Conservation (phyloP, 2,329 filamentous ascomycete species). For the Beauveria australis region DNA sequence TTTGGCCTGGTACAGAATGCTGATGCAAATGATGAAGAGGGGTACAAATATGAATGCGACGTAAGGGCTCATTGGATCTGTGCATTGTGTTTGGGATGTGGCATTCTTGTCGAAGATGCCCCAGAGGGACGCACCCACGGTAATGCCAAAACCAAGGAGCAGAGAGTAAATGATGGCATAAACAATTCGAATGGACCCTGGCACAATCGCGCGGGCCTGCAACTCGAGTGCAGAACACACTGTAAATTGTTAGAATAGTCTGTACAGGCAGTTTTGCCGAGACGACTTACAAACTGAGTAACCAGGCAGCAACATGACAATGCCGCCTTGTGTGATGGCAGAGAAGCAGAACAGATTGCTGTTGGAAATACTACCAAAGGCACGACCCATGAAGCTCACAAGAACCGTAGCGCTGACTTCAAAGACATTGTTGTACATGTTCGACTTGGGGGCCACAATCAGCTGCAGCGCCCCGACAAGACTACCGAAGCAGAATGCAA, state of each 20-base stretch:
- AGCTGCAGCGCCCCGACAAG: conserved; percentile 63
- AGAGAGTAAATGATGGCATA: conserved; percentile 68
- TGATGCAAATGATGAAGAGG: conserved; percentile 63
- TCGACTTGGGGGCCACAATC: conserved; percentile 59
- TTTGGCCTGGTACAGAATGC: conserved; percentile 72
- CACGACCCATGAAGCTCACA: conserved; percentile 54
- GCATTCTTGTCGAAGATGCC: conserved; percentile 51
- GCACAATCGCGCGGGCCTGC: conserved; percentile 60
- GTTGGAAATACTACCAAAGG: conserved; percentile 50
- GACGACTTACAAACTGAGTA: conserved; percentile 47
- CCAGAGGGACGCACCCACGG: conserved; percentile 56
- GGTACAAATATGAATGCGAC: conserved; percentile 65
- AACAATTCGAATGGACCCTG: conserved; percentile 65
- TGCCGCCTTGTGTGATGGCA: conserved; percentile 55
- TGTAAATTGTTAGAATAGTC: conserved; percentile 15
- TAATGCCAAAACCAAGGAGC: conserved; percentile 65
- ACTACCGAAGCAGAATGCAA: conserved; percentile 62
- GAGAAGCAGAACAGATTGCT: conserved; percentile 55
- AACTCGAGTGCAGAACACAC: conserved; percentile 50
- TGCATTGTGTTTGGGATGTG: conserved; percentile 34
- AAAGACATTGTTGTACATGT: conserved; percentile 59
- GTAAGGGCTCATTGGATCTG: conserved; percentile 32
- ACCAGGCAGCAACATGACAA: conserved; percentile 58
- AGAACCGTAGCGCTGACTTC: conserved; percentile 54
- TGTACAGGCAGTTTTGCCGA: neutral